A percentile compares a stretch with the other conserved stretches of the same genome.
These are phyloP conservation scores for Sporothrix inflata DNA, from an alignment of 2,329 filamentous ascomycete genomes.

Conservation along the genomic window DNA sequence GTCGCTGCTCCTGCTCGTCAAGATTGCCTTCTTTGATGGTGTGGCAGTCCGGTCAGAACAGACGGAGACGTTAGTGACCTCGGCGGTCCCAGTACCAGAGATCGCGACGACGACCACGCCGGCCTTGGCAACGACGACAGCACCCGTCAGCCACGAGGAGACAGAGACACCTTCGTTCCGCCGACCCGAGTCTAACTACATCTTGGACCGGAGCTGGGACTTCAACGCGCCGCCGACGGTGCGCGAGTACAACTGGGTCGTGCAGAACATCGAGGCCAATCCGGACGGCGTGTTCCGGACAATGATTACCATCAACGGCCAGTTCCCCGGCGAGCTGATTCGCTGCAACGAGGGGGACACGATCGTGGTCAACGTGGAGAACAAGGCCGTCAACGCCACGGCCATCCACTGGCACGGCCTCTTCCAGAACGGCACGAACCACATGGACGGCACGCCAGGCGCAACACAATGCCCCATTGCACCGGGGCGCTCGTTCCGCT, in stretches of 20 bases:
- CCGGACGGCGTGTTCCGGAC: constrained; percentile 70
- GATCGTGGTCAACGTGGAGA: constrained; percentile 67
- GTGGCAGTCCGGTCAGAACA: background rate
- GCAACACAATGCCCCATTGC: constrained; percentile 64
- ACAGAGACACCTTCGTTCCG: constrained; percentile 43
- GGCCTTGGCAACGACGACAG: background rate
- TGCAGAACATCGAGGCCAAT: constrained; percentile 63
- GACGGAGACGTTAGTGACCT: background rate
- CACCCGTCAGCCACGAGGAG: background rate
- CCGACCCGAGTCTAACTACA: constrained; percentile 52
- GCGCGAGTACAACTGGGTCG: constrained; percentile 64
- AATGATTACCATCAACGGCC: constrained; percentile 70
- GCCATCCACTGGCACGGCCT: constrained; percentile 72
- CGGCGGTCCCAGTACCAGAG: background rate
- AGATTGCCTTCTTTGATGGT: constrained; percentile 31
- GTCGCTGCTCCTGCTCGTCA: constrained; percentile 31
- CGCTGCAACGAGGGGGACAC: constrained; percentile 75
- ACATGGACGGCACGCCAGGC: constrained; percentile 67
- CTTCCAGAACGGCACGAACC: constrained; percentile 74
- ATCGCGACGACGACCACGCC: background rate
- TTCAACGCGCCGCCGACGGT: constrained; percentile 51
- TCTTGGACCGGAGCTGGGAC: constrained; percentile 62
- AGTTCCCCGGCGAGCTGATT: constrained; percentile 74
- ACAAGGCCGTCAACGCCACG: constrained; percentile 64
- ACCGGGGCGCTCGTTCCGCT: constrained; percentile 60